Evolutionary conservation across 1,139 yeast genomes (phyloP).

Genomic region (Scheffersomyces quercinus): DNA sequence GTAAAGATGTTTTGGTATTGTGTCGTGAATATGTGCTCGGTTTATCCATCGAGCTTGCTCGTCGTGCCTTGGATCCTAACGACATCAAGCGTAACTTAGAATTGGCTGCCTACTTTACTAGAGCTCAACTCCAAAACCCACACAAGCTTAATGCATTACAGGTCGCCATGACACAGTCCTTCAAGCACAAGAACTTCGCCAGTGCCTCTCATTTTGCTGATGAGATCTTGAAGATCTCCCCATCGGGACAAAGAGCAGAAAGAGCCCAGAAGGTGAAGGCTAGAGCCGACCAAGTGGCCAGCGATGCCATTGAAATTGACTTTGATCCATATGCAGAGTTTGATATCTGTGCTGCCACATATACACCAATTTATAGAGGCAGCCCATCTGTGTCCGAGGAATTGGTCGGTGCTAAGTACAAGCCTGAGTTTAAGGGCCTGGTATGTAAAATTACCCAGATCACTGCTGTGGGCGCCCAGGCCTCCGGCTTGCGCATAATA

Average conservation of each 20-base stretch:
- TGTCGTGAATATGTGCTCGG: conserved; percentile 93
- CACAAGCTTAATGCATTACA: conserved; percentile 88
- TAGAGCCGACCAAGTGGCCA: conserved; percentile 75
- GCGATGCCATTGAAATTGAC: conserved; percentile 86
- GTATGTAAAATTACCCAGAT: conserved; percentile 75
- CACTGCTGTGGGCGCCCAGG: conserved; percentile 87
- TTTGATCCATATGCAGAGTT: conserved; percentile 92
- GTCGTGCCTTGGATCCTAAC: conserved; percentile 72
- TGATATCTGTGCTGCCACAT: conserved; percentile 83
- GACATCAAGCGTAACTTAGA: conserved; percentile 86
- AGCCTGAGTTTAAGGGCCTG: conserved; percentile 72
- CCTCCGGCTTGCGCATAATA: conserved; percentile 80
- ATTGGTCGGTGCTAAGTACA: conserved; percentile 89
- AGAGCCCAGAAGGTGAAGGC: conserved; percentile 83
- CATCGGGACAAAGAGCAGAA: conserved; percentile 81
- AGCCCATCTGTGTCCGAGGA: conserved; percentile 72
- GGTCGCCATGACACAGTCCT: conserved; percentile 93
- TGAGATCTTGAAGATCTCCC: conserved; percentile 68
- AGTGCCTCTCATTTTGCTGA: conserved; percentile 90
- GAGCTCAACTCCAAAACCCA: conserved; percentile 74
- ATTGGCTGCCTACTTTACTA: conserved; percentile 93
- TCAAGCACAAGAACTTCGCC: conserved; percentile 82
- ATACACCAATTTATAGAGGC: conserved; percentile 86
- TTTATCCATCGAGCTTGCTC: conserved; percentile 81
- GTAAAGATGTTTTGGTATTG: conserved; percentile 66